These are phyloP conservation scores for Pythium coloratum DNA, from an alignment of 352 stramenopile genomes.

Conservation along the genomic window DNA sequence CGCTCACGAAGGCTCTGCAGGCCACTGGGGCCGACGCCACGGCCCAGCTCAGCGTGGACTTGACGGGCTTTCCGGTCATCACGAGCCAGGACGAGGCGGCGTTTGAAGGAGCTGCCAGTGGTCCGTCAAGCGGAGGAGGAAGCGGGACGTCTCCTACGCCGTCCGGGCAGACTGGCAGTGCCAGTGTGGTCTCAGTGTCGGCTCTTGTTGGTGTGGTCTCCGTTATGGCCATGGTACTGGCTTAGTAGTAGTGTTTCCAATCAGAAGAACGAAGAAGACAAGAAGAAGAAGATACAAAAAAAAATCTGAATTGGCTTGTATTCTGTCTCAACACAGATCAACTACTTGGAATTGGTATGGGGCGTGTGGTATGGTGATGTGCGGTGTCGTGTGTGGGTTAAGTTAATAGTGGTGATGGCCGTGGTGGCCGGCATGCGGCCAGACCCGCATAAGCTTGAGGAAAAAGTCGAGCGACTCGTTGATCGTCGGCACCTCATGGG, in stretches of 20 bases:
- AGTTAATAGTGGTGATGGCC: background rate
- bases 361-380: too few relatives aligned
- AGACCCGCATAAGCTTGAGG: constrained; percentile 20
- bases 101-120: constrained; percentile 21
- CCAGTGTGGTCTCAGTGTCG: background rate
- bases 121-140: background rate
- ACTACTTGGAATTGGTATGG: too few relatives aligned
- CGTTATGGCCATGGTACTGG: background rate
- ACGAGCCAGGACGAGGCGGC: constrained; percentile 42
- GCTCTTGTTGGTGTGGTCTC: background rate
- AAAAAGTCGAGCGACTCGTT: constrained; percentile 39
- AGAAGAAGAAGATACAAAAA: background rate
- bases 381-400: too few relatives aligned
- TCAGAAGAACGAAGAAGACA: background rate
- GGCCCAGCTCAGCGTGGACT: constrained; percentile 50
- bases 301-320: background rate
- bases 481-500: constrained; percentile 18
- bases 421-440: background rate
- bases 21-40: constrained; percentile 30
- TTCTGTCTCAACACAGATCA: background rate
- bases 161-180: background rate
- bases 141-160: background rate
- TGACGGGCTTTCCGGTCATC: constrained; percentile 47
- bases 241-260: background rate
- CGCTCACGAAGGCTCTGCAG: constrained; percentile 36